phyloP scores from a whole-genome alignment of 192 early-diverging fungal species.

The Umbelopsis sp. region DNA sequence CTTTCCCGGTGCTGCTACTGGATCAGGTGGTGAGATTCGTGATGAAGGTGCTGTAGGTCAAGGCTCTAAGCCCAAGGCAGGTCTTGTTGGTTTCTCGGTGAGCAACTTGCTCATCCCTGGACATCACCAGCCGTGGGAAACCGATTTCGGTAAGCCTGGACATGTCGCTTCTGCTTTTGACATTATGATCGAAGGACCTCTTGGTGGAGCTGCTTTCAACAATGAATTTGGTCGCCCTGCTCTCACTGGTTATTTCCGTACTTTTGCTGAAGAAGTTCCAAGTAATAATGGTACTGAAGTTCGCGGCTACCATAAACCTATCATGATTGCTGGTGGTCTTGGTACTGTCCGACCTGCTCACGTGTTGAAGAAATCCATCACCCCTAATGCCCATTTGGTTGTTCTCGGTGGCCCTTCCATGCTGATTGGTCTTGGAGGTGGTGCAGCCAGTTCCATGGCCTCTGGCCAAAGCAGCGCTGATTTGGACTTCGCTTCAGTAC shows the following conservation, averaged over 20 bases:
- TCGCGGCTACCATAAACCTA: conserved; percentile 99
- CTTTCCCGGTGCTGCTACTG: conserved; percentile 97
- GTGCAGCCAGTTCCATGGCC: conserved; percentile 96
- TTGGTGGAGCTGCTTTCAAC: conserved; percentile 98
- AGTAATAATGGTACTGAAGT: conserved; percentile 63
- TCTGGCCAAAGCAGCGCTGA: conserved; percentile 84
- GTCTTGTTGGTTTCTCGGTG: conserved; percentile 93
- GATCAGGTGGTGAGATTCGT: conserved; percentile 99
- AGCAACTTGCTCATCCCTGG: conserved; percentile 94
- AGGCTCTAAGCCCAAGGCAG: conserved; percentile 95
- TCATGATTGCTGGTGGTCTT: conserved; percentile 98
- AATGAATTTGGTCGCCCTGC: conserved; percentile 99
- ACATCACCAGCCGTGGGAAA: conserved; percentile 93
- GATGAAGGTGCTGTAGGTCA: conserved; percentile 98
- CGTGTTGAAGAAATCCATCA: conserved; percentile 85
- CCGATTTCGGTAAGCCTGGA: conserved; percentile 78
- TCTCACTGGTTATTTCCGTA: conserved; percentile 97
- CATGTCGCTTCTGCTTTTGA: conserved; percentile 92
- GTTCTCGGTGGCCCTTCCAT: conserved; percentile 96
- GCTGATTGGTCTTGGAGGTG: conserved; percentile 99
- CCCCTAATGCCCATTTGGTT: conserved; percentile 77
- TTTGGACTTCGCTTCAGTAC: conserved; percentile 97
- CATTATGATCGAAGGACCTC: conserved; percentile 97
- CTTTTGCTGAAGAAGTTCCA: conserved; percentile 72
- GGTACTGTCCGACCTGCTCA: conserved; percentile 92